phyloP scores from a whole-genome alignment of 2,329 filamentous ascomycete species.

The Sporothrix phasma region DNA sequence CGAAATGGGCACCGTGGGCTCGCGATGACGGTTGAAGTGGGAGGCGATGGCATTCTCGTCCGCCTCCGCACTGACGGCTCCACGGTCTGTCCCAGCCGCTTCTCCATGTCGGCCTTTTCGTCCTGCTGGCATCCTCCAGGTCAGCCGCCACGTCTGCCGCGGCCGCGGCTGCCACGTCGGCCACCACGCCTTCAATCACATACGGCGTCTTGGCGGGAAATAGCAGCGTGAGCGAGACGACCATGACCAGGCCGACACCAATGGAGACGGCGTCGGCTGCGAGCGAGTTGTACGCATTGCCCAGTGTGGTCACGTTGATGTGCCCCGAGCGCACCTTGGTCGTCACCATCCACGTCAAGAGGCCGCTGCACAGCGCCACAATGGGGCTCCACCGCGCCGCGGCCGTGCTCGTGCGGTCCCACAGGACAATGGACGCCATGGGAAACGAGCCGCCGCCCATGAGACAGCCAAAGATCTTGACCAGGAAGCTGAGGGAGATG shows the following conservation, averaged over 20 bases:
- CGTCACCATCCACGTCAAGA: neutral
- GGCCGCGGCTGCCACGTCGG: no score
- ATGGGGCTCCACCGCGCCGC: neutral
- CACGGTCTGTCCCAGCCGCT: neutral
- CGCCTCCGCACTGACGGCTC: neutral
- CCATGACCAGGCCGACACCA: neutral
- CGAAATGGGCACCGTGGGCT: neutral
- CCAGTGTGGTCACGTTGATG: neutral
- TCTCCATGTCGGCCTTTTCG: neutral
- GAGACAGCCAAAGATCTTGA: neutral
- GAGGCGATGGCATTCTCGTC: neutral
- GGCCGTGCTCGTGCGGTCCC: neutral
- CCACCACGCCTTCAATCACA: neutral
- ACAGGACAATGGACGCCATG: neutral
- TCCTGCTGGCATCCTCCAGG: neutral
- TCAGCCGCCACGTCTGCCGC: neutral
- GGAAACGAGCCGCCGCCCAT: neutral
- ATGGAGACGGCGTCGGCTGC: neutral
- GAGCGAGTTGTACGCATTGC: neutral
- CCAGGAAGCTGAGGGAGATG: neutral
- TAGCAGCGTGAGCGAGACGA: neutral
- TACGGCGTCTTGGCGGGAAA: neutral
- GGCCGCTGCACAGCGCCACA: neutral
- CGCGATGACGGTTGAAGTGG: neutral
- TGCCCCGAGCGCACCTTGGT: neutral